These are phyloP conservation scores for Nadsonia commutata DNA, from an alignment of 1,139 yeast species.

Conservation along the genomic window DNA sequence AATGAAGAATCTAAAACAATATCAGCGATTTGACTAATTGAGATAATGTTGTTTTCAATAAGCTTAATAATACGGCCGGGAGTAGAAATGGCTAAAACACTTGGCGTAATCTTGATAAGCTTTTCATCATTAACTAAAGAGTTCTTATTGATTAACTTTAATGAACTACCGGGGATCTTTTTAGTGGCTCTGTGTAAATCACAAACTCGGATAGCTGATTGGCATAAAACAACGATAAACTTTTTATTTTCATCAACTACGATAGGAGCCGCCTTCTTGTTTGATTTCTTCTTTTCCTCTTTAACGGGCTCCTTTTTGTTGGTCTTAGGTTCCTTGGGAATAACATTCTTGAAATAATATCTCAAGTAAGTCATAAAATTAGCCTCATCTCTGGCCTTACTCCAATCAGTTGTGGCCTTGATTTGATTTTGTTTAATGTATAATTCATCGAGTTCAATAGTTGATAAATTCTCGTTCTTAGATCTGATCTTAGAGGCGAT, in stretches of 20 bases:
- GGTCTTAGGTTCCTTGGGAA: neutral
- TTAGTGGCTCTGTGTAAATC: conserved; percentile 50
- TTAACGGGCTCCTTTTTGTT: neutral
- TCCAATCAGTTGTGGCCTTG: conserved; percentile 37
- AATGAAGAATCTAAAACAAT: conserved; percentile 51
- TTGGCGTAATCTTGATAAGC: conserved; percentile 34
- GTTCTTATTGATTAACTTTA: conserved; percentile 56
- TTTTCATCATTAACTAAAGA: conserved; percentile 44
- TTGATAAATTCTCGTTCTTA: conserved; percentile 41
- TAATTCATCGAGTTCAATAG: conserved; percentile 47
- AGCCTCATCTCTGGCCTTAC: conserved; percentile 32
- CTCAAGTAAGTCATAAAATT: conserved; percentile 31
- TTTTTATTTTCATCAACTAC: conserved; percentile 16
- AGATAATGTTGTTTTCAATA: conserved; percentile 26
- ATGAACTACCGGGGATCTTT: conserved; percentile 27
- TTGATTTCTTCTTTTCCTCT: neutral
- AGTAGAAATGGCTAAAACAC: conserved; percentile 52
- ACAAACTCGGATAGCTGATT: conserved; percentile 63
- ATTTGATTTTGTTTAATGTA: conserved; percentile 36
- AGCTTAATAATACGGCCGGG: conserved; percentile 43
- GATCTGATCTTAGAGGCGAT: conserved; percentile 38
- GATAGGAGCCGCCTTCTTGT: conserved; percentile 3
- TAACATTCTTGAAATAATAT: conserved; percentile 8
- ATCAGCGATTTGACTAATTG: conserved; percentile 25
- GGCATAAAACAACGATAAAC: conserved; percentile 39